These are phyloP conservation scores for Ascochyta fabae DNA, from an alignment of 2,329 filamentous ascomycete species.

Conservation along the genomic window DNA sequence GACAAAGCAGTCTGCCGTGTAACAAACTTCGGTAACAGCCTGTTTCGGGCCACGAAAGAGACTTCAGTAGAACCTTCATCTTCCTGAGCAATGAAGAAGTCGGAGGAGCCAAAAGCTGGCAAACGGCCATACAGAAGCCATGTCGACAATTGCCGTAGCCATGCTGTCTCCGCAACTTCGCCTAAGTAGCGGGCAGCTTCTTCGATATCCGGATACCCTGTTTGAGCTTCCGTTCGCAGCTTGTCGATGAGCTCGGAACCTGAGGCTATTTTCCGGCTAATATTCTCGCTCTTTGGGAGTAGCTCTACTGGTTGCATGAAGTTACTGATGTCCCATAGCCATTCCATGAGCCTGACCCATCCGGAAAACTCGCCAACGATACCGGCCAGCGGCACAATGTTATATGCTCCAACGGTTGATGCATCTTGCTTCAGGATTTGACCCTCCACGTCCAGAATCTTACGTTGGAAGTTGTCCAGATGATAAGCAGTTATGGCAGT, in stretches of 20 bases:
- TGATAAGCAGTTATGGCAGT: conserved; percentile 77
- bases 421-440: conserved; percentile 78
- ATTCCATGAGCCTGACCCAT: conserved; percentile 84
- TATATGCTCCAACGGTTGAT: conserved; percentile 83
- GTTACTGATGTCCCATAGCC: conserved; percentile 76
- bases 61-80: conserved; percentile 43
- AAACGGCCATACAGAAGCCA: conserved; percentile 91
- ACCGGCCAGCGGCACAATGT: conserved; percentile 88
- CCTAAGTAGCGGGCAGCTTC: conserved; percentile 75
- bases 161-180: conserved; percentile 82
- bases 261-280: conserved; percentile 55
- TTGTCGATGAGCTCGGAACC: conserved; percentile 79
- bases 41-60: conserved; percentile 40
- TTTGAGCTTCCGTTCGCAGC: conserved; percentile 77
- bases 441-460: conserved; percentile 83
- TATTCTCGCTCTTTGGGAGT: conserved; percentile 19
- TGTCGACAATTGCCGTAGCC: conserved; percentile 86
- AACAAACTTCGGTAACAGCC: conserved; percentile 80
- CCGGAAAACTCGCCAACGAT: conserved; percentile 84
- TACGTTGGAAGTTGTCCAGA: conserved; percentile 79
- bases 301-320: conserved; percentile 65
- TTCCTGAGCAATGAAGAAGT: conserved; percentile 76
- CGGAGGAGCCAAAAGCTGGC: conserved; percentile 76
- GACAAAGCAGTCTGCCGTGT: conserved; percentile 75
- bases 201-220: conserved; percentile 87